Evolutionary conservation across 441 rosid species (phyloP).

Genomic region (Jatropha multifida): DNA sequence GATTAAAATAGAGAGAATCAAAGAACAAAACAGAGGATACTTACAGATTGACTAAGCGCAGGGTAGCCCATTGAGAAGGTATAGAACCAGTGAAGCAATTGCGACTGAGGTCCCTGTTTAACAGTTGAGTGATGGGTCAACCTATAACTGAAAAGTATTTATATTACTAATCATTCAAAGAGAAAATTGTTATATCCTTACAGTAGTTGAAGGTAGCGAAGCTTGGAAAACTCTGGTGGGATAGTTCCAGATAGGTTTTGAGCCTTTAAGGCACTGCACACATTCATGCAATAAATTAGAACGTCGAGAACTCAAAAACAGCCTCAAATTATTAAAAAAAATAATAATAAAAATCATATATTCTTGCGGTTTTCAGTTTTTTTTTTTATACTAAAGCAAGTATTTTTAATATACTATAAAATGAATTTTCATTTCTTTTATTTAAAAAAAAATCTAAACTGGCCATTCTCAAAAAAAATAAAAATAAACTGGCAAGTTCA

Average conservation of each 20-base stretch:
- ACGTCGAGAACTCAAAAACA: too few species aligned
- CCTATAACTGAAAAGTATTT: too few species aligned
- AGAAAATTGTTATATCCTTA: slow-evolving; percentile 35
- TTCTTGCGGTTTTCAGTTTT: too few species aligned
- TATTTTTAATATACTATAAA: too few species aligned
- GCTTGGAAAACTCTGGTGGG: slow-evolving; percentile 72
- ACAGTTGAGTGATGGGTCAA: slow-evolving; percentile 7
- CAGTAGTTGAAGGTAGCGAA: slow-evolving; percentile 64
- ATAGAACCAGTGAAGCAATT: slow-evolving; percentile 69
- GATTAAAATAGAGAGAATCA: not conserved
- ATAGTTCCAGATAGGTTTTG: slow-evolving; percentile 69
- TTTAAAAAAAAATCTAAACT: too few species aligned
- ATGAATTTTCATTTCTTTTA: too few species aligned
- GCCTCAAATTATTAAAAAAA: too few species aligned
- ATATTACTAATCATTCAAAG: not conserved
- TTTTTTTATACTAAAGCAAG: too few species aligned
- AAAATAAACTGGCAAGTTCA: too few species aligned
- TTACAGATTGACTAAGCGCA: slow-evolving; percentile 71
- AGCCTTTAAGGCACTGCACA: slow-evolving; percentile 60
- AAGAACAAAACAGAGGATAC: not conserved
- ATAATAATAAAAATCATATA: too few species aligned
- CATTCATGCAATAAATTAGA: not conserved
- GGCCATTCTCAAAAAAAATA: too few species aligned
- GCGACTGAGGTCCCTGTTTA: slow-evolving; percentile 77
- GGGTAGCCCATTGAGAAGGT: slow-evolving; percentile 73